Conservation (phyloP, 2,329 filamentous ascomycete species). For the Aspergillus fischeri region DNA sequence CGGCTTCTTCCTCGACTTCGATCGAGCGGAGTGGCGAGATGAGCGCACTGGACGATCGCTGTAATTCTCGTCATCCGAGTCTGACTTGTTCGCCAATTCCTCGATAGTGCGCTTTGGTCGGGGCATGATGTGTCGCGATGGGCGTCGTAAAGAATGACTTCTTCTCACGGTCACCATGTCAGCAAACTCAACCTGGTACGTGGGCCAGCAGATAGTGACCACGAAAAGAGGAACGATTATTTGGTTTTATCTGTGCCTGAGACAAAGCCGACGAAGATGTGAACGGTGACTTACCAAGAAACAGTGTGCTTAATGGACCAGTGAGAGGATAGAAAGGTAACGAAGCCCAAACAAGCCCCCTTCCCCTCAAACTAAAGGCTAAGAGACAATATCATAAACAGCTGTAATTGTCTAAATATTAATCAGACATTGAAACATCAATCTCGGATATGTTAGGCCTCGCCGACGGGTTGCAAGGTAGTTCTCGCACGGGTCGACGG, state of each 20-base stretch:
- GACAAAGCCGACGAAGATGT: neutral
- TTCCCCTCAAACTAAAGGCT: neutral
- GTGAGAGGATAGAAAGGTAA: neutral
- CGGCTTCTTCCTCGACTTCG: conserved; percentile 32
- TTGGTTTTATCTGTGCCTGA: neutral
- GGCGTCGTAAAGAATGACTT: neutral
- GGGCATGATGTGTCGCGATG: conserved; percentile 25
- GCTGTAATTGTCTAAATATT: neutral
- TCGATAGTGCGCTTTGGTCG: conserved; percentile 40
- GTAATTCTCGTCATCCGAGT: conserved; percentile 45
- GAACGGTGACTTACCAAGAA: neutral
- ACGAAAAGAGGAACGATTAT: neutral
- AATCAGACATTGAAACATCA: neutral
- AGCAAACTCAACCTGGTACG: conserved; percentile 7
- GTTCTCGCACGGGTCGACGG: neutral
- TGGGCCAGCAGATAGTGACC: neutral
- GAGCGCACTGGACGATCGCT: conserved; percentile 32
- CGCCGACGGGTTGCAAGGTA: neutral
- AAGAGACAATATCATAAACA: neutral
- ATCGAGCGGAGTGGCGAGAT: conserved; percentile 23
- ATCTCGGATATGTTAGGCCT: neutral
- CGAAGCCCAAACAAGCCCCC: neutral
- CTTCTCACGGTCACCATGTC: conserved; percentile 1
- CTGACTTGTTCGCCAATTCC: conserved; percentile 41
- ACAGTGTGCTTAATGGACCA: neutral